These are phyloP conservation scores for Antarctomyces pellizariae DNA, from an alignment of 495 filamentous ascomycete genomes.

Conservation along the genomic window DNA sequence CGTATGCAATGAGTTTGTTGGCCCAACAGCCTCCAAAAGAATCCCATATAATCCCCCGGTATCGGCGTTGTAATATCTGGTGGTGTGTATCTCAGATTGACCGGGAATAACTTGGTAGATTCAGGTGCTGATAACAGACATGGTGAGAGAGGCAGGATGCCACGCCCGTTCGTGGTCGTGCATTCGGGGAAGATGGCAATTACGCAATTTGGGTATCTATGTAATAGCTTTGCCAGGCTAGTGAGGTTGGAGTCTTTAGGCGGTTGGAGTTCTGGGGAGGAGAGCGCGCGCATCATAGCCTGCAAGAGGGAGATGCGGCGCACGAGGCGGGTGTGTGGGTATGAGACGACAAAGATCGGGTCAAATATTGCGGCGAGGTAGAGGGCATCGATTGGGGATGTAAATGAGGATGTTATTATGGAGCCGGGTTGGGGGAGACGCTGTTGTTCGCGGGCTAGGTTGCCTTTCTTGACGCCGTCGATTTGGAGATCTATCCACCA, in stretches of 20 bases:
- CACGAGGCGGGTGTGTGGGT: constrained; percentile 48
- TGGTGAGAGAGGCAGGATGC: constrained; percentile 63
- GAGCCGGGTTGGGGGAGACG: constrained; percentile 47
- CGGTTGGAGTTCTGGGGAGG: constrained; percentile 25
- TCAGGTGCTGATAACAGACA: constrained; percentile 40
- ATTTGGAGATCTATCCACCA: constrained; percentile 98
- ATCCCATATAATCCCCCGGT: constrained; percentile 39
- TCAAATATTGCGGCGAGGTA: constrained; percentile 96
- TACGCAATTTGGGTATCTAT: constrained; percentile 42
- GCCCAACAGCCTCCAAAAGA: constrained; percentile 71
- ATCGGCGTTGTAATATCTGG: constrained; percentile 80
- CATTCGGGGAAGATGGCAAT: constrained; percentile 81
- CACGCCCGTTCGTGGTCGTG: constrained; percentile 81
- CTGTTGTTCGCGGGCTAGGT: constrained; percentile 30
- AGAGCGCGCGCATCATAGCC: constrained; percentile 53
- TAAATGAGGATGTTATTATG: constrained; percentile 76
- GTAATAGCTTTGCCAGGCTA: constrained; percentile 34
- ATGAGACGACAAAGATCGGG: constrained; percentile 72
- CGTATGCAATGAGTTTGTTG: constrained; percentile 71
- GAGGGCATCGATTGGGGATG: constrained; percentile 75
- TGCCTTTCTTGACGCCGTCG: constrained; percentile 80
- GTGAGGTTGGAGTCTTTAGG: constrained; percentile 26
- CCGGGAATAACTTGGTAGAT: constrained; percentile 56
- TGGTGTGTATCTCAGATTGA: constrained; percentile 70
- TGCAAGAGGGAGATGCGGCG: constrained; percentile 49